A percentile compares a stretch with the other conserved stretches of the same genome.
phyloP scores from a whole-genome alignment of 495 filamentous ascomycete species.

The Bombardia bombarda region DNA sequence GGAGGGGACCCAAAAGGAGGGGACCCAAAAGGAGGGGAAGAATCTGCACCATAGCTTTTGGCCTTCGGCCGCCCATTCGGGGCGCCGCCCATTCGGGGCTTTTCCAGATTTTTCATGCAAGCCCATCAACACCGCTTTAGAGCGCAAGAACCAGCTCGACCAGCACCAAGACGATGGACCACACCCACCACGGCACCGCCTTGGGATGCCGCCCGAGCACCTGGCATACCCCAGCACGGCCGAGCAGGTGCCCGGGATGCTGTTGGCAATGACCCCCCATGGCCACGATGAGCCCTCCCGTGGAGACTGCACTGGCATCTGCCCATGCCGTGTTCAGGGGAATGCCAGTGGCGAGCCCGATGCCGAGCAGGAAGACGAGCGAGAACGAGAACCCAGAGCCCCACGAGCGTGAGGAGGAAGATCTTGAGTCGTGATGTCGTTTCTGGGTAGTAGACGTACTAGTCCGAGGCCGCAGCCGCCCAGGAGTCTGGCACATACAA shows the following conservation, averaged over 20 bases:
- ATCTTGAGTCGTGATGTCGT: slow-evolving; percentile 45
- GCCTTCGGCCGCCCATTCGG: too few relatives aligned
- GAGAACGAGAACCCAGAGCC: slow-evolving; percentile 16
- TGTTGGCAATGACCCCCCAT: slow-evolving; percentile 64
- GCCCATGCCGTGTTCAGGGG: slow-evolving; percentile 42
- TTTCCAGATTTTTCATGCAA: too few relatives aligned
- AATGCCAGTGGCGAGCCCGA: slow-evolving; percentile 60
- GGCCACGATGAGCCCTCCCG: slow-evolving; percentile 61
- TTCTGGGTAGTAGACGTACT: slow-evolving; percentile 57
- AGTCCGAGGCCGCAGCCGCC: slow-evolving; percentile 49
- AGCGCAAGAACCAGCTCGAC: slow-evolving; percentile 58
- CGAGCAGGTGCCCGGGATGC: slow-evolving; percentile 61
- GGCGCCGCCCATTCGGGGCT: too few relatives aligned
- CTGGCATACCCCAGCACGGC: slow-evolving; percentile 62
- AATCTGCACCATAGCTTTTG: too few relatives aligned
- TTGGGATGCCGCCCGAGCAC: slow-evolving; percentile 51
- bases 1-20: too few relatives aligned
- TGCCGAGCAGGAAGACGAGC: slow-evolving; percentile 57
- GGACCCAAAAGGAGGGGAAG: too few relatives aligned
- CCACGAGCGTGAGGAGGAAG: slow-evolving; percentile 23
- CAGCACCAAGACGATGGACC: slow-evolving; percentile 52
- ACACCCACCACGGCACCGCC: slow-evolving; percentile 52
- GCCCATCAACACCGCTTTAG: too few relatives aligned
- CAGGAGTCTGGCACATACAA: slow-evolving; percentile 27
- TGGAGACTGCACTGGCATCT: slow-evolving; percentile 46